Evolutionary conservation across 2,329 filamentous ascomycete genomes (phyloP).

Genomic region (Ascochyta viciae-villosae): DNA sequence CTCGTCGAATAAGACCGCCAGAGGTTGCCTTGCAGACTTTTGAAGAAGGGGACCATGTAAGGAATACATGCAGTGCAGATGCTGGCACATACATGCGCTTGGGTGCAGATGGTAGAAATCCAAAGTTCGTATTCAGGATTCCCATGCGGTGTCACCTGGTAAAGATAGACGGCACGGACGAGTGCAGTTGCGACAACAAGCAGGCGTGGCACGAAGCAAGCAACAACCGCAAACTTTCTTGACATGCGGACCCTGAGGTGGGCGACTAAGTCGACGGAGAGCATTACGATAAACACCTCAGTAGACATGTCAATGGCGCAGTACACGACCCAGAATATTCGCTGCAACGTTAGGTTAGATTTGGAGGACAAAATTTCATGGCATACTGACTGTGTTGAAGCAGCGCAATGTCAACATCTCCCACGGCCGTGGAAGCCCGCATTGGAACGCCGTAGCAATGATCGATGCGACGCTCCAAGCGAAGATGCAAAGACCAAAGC

Average conservation of each 20-base stretch:
- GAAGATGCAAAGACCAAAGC: conserved; percentile 32
- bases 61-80: conserved; percentile 45
- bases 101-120: conserved; percentile 37
- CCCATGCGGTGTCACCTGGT: conserved; percentile 37
- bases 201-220: conserved; percentile 43
- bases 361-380: too few relatives aligned
- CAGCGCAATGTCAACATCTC: conserved; percentile 35
- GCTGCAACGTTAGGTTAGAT: conserved; percentile 32
- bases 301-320: conserved; percentile 43
- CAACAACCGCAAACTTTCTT: conserved; percentile 37
- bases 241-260: conserved; percentile 33
- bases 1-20: conserved; percentile 23
- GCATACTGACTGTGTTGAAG: conserved; percentile 36
- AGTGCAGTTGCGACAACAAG: conserved; percentile 37
- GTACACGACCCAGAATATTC: conserved; percentile 44
- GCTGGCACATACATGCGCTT: conserved; percentile 38
- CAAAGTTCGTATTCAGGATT: conserved; percentile 37
- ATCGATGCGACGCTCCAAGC: conserved; percentile 39
- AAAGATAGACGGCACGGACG: conserved; percentile 40
- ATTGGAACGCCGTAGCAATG: conserved; percentile 38
- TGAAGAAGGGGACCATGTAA: conserved; percentile 42
- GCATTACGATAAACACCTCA: conserved; percentile 40
- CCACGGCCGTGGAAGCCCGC: conserved; percentile 42
- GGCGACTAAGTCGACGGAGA: conserved; percentile 41
- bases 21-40: conserved; percentile 25